Evolutionary conservation across 2,329 filamentous ascomycete genomes (phyloP), one percentile per base, ranked within the genome.

Genomic region (Cladorrhinum sp.): DNA sequence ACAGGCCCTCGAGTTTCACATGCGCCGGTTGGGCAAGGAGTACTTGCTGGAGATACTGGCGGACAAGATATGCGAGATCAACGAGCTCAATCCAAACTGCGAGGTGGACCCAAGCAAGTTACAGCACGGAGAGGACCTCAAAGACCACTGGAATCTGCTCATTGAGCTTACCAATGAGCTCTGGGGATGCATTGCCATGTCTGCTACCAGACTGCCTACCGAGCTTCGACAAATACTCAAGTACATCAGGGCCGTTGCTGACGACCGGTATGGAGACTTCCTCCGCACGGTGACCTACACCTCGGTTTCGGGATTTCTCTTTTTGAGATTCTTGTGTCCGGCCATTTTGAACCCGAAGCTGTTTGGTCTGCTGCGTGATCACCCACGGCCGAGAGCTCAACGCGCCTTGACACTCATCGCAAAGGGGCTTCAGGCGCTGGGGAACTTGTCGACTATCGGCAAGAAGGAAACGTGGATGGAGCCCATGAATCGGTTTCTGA

Each of bases 381-480:
- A 96, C 66, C 92, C 94, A 23, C 89, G 89, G 55, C 85, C 87
- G 24, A 88, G 87, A 57, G 91, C 93, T 10, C 91, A 96, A 72
- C 86, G 94, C 48, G 96, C 93, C 0, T 82, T 97, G 57, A 97
- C 94, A 0, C 82, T 98, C 55, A 93, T 98, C 62, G 92, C 94
- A 23, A 98, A 98, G 75, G 91, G 90, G 1, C 79, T 98, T 8
- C 93, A 97, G 75, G 93, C 92, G 16, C 81, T 98, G 61, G 92
- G 92, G 18, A 97, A 97, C 72, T 82, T 97, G 75, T 91, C 91
- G 1, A 92, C 86, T 0, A 97, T 97, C 71, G 94, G 94, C 46
- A 93, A 90, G 71, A 96, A 96, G 72, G 94, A 98, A 74, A 87
- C 89, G n/a, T 98, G 92, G 92, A 97, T 98, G 93, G 93, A 96